Conservation (phyloP, 305 asterid genomes). For the Euphrasia arctica region DNA sequence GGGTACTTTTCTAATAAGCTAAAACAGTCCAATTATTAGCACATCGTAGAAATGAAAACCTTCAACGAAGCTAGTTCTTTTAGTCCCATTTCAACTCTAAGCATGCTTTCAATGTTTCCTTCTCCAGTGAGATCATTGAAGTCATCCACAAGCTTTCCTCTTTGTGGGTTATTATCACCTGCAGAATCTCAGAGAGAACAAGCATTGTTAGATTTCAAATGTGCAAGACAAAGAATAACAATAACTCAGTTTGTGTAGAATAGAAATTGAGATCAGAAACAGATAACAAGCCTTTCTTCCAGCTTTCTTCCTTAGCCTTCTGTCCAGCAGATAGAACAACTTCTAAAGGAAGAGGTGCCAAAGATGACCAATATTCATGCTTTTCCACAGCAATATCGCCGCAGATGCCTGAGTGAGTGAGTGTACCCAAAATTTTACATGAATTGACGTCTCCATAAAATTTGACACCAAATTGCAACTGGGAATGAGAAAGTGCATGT, state of each 20-base stretch:
- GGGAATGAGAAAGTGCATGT: conserved; percentile 17
- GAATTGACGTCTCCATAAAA: conserved; percentile 8
- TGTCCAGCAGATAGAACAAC: conserved; percentile 95
- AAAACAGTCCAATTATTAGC: conserved; percentile 12
- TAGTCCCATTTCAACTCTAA: conserved; percentile 88
- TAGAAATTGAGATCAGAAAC: conserved; percentile 23
- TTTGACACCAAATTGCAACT: conserved; percentile 7
- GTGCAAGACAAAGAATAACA: conserved; percentile 10
- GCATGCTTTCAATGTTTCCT: conserved; percentile 97
- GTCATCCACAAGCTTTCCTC: conserved; percentile 65
- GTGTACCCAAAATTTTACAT: conserved; percentile 13
- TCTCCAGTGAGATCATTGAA: conserved; percentile 87
- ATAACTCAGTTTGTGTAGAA: conserved; percentile 21
- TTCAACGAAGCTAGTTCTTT: conserved; percentile 88
- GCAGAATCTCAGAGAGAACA: conserved; percentile 30
- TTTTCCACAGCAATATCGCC: conserved; percentile 73
- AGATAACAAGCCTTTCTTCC: conserved; percentile 66
- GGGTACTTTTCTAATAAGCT: conserved; percentile 6
- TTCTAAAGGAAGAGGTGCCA: conserved; percentile 96
- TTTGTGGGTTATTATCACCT: conserved; percentile 57
- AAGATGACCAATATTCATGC: conserved; percentile 93
- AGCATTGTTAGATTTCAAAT: conserved; percentile 19
- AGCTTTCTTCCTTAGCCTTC: conserved; percentile 83
- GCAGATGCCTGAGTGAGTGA: conserved; percentile 83
- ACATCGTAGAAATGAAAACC: conserved; percentile 39